Evolutionary conservation across 306 rosid genomes (phyloP).

Genomic region (Cucumis hystrix): DNA sequence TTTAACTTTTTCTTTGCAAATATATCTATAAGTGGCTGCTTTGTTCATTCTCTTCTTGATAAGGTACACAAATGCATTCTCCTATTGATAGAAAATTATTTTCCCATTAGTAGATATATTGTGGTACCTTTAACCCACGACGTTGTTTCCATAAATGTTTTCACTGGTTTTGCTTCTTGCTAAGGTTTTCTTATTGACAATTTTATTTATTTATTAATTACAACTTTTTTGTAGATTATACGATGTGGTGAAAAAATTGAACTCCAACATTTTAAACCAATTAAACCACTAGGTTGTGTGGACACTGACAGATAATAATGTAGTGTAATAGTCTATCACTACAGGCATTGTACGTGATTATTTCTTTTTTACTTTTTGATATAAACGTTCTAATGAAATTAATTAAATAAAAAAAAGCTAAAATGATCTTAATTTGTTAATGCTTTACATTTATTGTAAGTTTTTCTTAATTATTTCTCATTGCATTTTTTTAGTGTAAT

Average conservation of each 20-base stretch:
- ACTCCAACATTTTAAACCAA: constrained; percentile 69
- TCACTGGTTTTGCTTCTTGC: not conserved
- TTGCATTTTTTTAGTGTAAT: not conserved
- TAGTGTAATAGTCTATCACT: not conserved
- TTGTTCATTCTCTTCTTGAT: not conserved
- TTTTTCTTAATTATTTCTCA: not conserved
- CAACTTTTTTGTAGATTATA: constrained; percentile 32
- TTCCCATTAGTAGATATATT: not conserved
- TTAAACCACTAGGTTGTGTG: constrained; percentile 88
- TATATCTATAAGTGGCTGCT: not conserved
- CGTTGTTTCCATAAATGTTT: not conserved
- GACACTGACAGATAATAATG: constrained; percentile 93
- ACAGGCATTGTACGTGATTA: not conserved
- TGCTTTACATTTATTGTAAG: not conserved
- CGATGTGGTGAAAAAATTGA: constrained; percentile 56
- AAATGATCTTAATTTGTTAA: not conserved
- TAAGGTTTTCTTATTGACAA: not conserved
- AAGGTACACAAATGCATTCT: not conserved
- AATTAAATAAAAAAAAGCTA: no score
- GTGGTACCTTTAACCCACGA: not conserved
- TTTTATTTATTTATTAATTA: not conserved
- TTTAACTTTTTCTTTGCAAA: not conserved
- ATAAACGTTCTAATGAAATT: not conserved
- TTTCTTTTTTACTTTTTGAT: not conserved
- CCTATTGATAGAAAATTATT: not conserved